Evolutionary conservation across 352 stramenopile genomes (phyloP), one percentile per base, ranked within the genome.

Genomic region (Phytophthora colocasiae): DNA sequence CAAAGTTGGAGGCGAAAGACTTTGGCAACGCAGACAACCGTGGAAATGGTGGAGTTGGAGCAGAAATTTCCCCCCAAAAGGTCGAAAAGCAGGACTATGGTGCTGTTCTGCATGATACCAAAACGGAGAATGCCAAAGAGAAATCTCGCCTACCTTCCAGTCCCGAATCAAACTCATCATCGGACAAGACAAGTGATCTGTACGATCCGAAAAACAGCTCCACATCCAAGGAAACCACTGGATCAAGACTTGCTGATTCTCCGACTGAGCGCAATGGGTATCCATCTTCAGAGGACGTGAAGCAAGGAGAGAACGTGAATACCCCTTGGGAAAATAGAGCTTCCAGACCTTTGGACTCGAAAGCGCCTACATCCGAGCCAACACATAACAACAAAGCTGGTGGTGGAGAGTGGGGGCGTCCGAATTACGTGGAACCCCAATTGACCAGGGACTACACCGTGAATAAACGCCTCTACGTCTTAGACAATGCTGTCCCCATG

Each of bases 401-500:
- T 11, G 43, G 27, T 22, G 29, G 32, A 17, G 29, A 32, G 9
- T 41, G 56, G 24, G 56, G 34, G 26, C 34, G 19, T 43, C 43
- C 24, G 36, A 50, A 27, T 14, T 9, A 50, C 29, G 45, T 26
- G 17, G 38, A 43, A 14, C 36, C 45, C 26, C 22, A 54, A 17
- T 47, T 59, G 39, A 24, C 27, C 27, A 26, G 17, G 14, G 38
- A 53, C 3, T 19, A 26, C 31, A 15, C 34, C 8, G 46, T 7
- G 38, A n/a, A 59, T 15, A 51, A 52, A 22, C n/a, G n/a, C 10
- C 27, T 39, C 49, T n/a, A 58, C 14, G 14, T 41, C 15, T 54
- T 66, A 38, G 31, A 14, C 12, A 19, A 60, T 40, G 9, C 52
- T 4, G 11, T 38, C n/a, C n/a, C 58, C 22, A n/a, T 61, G 49